Conservation (phyloP, 1,284 basidiomycete species). For the Kwoniella shivajii region DNA sequence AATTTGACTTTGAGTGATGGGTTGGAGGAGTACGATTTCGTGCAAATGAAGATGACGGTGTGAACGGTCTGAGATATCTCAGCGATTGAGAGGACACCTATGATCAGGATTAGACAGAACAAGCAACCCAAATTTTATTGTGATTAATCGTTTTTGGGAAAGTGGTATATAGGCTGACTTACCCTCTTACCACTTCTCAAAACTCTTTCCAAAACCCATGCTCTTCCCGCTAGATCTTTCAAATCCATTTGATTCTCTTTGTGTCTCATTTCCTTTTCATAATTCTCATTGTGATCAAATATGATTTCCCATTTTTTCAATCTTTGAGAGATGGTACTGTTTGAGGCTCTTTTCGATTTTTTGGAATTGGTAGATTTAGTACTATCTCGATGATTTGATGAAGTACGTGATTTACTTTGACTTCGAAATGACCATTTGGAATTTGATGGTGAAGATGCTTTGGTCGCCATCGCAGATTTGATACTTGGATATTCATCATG, state of each 20-base stretch:
- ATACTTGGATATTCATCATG: conserved; percentile 1
- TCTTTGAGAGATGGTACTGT: conserved; percentile 12
- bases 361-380: conserved; percentile 20
- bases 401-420: background rate
- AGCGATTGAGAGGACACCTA: conserved; percentile 12
- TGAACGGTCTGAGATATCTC: background rate
- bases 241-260: conserved; percentile 41
- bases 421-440: conserved; percentile 3
- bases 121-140: no score
- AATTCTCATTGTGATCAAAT: background rate
- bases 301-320: conserved; percentile 18
- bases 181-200: conserved; percentile 43
- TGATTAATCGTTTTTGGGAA: background rate
- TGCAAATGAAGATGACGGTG: no score
- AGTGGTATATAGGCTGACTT: conserved; percentile 10
- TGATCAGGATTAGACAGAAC: background rate
- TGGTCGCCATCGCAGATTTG: conserved; percentile 8
- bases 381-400: background rate
- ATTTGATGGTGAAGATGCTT: conserved; percentile 1
- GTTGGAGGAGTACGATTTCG: background rate
- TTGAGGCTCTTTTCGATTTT: conserved; percentile 19
- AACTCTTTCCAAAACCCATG: conserved; percentile 43
- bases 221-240: conserved; percentile 32
- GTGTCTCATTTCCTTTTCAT: conserved; percentile 6
- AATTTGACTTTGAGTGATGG: no score